Conservation (phyloP, 164 flowering plant genomes). For the Stephania yunnanensis region DNA sequence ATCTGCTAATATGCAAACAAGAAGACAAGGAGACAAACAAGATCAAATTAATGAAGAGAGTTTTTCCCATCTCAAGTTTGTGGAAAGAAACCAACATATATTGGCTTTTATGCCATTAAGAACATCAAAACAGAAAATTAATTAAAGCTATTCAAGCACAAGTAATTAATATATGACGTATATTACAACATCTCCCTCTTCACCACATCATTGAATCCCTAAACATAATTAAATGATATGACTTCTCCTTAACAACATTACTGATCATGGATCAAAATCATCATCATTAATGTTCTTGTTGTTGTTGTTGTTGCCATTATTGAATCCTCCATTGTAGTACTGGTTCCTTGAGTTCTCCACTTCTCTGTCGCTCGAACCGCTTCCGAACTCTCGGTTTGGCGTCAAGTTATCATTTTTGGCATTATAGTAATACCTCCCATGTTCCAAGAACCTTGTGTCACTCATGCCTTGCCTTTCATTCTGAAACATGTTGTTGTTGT, state of each 20-base stretch:
- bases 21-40: not conserved
- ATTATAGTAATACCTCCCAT: slow-evolving; percentile 13
- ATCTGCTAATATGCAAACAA: too few relatives aligned
- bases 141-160: slow-evolving; percentile 1
- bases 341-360: not conserved
- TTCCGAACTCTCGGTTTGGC: not conserved
- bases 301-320: not conserved
- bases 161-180: not conserved
- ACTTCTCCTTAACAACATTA: not conserved
- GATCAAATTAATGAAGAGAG: not conserved
- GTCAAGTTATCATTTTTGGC: not conserved
- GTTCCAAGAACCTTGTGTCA: slow-evolving; percentile 41
- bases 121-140: not conserved
- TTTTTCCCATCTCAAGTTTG: not conserved
- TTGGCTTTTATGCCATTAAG: not conserved
- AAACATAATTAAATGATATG: not conserved
- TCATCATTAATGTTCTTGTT: not conserved
- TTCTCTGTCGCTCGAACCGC: not conserved
- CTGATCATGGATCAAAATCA: not conserved
- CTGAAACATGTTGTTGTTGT: slow-evolving; percentile 10
- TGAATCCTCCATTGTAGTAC: not conserved
- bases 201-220: not conserved
- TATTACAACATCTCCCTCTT: not conserved
- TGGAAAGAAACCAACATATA: not conserved
- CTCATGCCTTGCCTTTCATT: slow-evolving; percentile 34